A percentile compares a stretch with the other conserved stretches of the same genome.
Conservation (phyloP, 257 asterid species). For the Verbascum thapsus region DNA sequence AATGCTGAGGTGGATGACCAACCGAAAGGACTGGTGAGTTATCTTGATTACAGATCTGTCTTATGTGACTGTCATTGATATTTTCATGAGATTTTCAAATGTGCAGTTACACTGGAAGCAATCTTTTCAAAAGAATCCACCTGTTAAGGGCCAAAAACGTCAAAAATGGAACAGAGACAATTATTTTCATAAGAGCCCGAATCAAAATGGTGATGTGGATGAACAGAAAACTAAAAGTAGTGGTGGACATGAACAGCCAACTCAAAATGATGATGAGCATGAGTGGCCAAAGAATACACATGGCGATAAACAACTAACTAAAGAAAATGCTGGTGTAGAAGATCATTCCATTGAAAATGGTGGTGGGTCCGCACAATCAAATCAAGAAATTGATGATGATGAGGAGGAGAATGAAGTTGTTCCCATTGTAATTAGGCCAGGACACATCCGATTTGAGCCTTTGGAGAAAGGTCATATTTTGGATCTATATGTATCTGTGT, state of each 20-base stretch:
- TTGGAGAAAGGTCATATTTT: slow-evolving; percentile 60
- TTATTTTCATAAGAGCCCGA: slow-evolving; percentile 33
- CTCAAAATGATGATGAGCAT: slow-evolving; percentile 26
- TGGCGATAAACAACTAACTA: slow-evolving; percentile 39
- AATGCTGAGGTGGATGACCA: slow-evolving; percentile 44
- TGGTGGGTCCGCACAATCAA: slow-evolving; percentile 38
- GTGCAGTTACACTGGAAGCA: slow-evolving; percentile 74
- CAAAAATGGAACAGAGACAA: slow-evolving; percentile 35
- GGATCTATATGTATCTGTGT: slow-evolving; percentile 5
- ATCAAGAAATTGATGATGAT: slow-evolving; percentile 33
- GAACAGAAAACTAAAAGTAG: slow-evolving; percentile 25
- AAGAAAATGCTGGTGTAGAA: slow-evolving; percentile 29
- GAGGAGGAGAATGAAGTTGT: slow-evolving; percentile 63
- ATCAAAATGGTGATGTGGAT: slow-evolving; percentile 35
- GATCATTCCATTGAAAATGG: slow-evolving; percentile 38
- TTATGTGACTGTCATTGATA: slow-evolving; percentile 22
- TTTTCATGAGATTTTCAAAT: slow-evolving; percentile 31
- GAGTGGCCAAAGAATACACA: slow-evolving; percentile 37
- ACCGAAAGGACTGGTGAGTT: slow-evolving; percentile 79
- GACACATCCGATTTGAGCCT: slow-evolving; percentile 94
- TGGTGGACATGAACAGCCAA: slow-evolving; percentile 34
- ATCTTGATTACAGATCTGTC: slow-evolving; percentile 18
- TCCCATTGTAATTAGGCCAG: slow-evolving; percentile 82
- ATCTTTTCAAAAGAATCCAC: slow-evolving; percentile 42
- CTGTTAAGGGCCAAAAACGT: slow-evolving; percentile 40